Conservation (phyloP, 768 basidiomycete genomes). For the Pholiota microspora region DNA sequence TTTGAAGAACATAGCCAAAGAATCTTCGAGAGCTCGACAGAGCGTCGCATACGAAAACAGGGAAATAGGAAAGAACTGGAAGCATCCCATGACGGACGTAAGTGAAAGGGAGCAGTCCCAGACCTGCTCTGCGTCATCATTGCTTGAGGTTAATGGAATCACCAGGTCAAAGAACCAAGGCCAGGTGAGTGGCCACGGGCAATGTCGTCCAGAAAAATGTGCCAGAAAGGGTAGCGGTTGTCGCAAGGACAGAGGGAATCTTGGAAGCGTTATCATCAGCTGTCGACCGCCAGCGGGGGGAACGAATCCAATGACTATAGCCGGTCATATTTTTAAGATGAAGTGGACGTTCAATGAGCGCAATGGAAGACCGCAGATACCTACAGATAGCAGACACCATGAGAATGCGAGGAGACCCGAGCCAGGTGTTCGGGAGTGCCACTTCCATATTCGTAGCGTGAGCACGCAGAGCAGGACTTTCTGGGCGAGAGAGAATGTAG, state of each 20-base stretch:
- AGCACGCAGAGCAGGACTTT: conserved; percentile 1
- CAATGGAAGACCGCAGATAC: conserved; percentile 1
- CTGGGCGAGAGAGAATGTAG: conserved; percentile 7
- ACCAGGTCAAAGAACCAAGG: background rate
- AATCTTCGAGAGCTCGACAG: too few relatives aligned
- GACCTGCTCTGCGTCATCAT: background rate
- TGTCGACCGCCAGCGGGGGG: background rate
- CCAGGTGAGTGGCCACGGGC: background rate
- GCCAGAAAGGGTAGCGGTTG: background rate
- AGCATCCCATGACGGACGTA: background rate
- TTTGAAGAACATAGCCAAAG: too few relatives aligned
- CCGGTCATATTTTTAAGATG: conserved; percentile 1
- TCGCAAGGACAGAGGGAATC: background rate
- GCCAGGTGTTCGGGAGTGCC: conserved; percentile 2
- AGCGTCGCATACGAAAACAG: background rate
- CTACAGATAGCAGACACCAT: conserved; percentile 5
- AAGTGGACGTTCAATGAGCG: background rate
- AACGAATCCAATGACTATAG: background rate
- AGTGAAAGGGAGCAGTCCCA: background rate
- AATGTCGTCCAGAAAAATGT: background rate
- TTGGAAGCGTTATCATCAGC: background rate
- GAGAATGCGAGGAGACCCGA: conserved; percentile 3
- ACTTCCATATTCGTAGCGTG: conserved; percentile 4
- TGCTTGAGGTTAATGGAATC: background rate
- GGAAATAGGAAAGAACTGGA: background rate